Evolutionary conservation across 2,329 filamentous ascomycete genomes (phyloP).

Genomic region (Calonectria montana): DNA sequence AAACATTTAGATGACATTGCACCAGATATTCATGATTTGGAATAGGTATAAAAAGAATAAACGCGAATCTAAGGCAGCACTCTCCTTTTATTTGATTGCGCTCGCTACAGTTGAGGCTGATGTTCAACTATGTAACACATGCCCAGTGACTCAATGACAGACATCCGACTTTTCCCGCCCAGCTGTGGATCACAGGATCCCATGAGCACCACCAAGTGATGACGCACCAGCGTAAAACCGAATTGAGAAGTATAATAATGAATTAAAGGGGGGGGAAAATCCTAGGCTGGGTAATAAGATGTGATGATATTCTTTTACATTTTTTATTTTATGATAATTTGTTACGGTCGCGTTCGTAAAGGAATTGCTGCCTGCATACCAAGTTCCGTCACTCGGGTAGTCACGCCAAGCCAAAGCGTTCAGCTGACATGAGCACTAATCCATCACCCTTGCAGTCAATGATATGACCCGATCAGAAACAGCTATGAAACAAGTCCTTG

Average conservation of each 20-base stretch:
- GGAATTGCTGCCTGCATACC: too few species aligned
- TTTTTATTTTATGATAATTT: too few species aligned
- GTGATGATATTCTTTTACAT: too few species aligned
- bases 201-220: neutral
- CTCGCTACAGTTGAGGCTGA: slow-evolving; percentile 7
- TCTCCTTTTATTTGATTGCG: neutral
- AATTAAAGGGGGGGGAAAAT: too few species aligned
- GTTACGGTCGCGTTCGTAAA: too few species aligned
- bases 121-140: neutral
- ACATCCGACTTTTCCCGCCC: slow-evolving; percentile 14
- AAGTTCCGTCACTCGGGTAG: too few species aligned
- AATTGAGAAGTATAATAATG: neutral
- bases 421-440: too few species aligned
- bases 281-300: too few species aligned
- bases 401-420: too few species aligned
- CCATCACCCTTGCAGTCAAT: too few species aligned
- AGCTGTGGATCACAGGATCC: neutral
- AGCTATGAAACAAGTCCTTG: neutral
- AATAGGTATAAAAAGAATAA: neutral
- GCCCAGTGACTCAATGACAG: neutral
- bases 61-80: neutral
- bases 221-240: neutral
- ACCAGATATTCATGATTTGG: neutral
- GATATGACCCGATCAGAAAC: neutral
- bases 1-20: slow-evolving; percentile 28